Conservation (phyloP, 2,329 filamentous ascomycete species). For the Calonectria leucothoes region DNA sequence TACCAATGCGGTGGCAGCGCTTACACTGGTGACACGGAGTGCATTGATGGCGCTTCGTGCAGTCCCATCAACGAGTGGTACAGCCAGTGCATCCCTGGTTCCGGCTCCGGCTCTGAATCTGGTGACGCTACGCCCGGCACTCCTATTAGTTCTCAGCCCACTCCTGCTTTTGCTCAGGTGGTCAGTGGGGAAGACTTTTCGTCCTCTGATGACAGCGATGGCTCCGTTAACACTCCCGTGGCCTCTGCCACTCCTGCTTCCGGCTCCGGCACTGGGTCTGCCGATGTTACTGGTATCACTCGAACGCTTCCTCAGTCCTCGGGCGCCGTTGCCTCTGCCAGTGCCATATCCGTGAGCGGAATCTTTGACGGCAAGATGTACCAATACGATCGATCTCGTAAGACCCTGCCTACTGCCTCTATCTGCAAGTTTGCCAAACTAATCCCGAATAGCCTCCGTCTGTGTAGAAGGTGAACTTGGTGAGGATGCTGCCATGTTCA, state of each 20-base stretch:
- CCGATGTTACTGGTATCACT: conserved; percentile 26
- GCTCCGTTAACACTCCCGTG: neutral
- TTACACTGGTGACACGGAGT: conserved; percentile 29
- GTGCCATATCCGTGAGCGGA: conserved; percentile 34
- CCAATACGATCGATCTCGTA: conserved; percentile 38
- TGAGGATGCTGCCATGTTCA: conserved; percentile 58
- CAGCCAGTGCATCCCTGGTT: conserved; percentile 31
- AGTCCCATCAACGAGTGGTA: conserved; percentile 34
- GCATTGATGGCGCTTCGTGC: conserved; percentile 29
- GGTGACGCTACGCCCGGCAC: neutral
- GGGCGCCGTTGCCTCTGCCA: conserved; percentile 27
- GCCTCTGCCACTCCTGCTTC: neutral
- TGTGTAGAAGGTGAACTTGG: conserved; percentile 42
- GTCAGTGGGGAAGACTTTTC: neutral
- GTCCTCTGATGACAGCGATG: neutral
- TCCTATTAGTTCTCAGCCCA: neutral
- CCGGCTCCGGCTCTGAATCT: neutral
- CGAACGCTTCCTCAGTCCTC: conserved; percentile 36
- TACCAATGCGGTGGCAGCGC: conserved; percentile 30
- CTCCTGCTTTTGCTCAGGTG: neutral
- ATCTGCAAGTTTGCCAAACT: neutral
- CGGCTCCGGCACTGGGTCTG: conserved; percentile 18
- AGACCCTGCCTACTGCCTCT: neutral
- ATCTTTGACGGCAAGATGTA: conserved; percentile 35
- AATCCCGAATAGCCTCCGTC: conserved; percentile 23